Percentiles rank a stretch among this genome's conserved stretches.
Evolutionary conservation across 1,139 yeast species (phyloP).

Genomic region (Kodamaea plutei): DNA sequence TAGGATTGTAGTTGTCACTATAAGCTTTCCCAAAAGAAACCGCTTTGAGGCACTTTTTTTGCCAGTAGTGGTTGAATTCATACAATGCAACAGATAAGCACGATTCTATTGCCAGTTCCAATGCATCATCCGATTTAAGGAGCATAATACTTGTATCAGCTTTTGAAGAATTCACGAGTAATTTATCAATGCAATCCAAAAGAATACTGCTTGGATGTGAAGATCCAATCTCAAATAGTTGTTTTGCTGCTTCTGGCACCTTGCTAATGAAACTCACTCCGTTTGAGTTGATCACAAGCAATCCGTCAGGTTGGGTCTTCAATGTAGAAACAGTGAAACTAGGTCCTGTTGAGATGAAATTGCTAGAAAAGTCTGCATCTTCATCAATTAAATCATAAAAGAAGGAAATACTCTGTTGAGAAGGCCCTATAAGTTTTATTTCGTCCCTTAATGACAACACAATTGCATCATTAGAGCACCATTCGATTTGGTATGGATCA

Average conservation of each 20-base stretch:
- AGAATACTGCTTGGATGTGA: conserved; percentile 78
- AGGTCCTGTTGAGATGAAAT: too few relatives aligned
- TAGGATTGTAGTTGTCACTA: conserved; percentile 47
- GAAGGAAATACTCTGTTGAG: conserved; percentile 52
- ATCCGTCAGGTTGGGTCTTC: conserved; percentile 64
- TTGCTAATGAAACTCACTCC: conserved; percentile 62
- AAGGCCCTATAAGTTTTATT: conserved; percentile 67
- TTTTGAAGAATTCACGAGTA: conserved; percentile 68
- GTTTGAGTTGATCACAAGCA: conserved; percentile 57
- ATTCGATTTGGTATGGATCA: conserved; percentile 50
- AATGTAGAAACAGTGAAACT: conserved; percentile 38
- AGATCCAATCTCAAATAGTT: conserved; percentile 78
- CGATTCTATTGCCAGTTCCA: conserved; percentile 61
- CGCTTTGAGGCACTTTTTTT: conserved; percentile 72
- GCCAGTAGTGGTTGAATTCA: conserved; percentile 76
- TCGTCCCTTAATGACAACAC: conserved; percentile 60
- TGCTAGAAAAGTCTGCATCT: too few relatives aligned
- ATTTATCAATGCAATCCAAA: conserved; percentile 74
- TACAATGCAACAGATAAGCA: conserved; percentile 75
- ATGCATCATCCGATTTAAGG: conserved; percentile 49
- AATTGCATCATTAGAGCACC: conserved; percentile 90
- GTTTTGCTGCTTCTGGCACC: conserved; percentile 56
- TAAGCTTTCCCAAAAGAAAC: conserved; percentile 85
- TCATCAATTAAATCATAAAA: too few relatives aligned
- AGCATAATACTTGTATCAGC: conserved; percentile 72